phyloP scores from a whole-genome alignment of 139 green algal species.

The Axilococcus clingmanii region DNA sequence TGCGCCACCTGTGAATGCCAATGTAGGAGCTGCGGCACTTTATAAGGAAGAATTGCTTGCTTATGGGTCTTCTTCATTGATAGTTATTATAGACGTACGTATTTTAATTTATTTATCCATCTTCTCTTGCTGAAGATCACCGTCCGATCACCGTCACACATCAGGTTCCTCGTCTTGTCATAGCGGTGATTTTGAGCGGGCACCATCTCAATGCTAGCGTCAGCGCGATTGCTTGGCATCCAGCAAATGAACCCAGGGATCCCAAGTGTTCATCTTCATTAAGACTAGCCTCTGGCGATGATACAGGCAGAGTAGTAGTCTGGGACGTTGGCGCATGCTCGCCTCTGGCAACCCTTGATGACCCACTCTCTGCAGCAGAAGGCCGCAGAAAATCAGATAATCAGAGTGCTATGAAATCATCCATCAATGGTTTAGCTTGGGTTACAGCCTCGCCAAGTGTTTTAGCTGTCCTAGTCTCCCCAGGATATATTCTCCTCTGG shows the following conservation, averaged over 20 bases:
- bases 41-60: too few relatives aligned
- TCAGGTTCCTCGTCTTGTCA: too few relatives aligned
- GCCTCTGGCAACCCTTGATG: constrained; percentile 34
- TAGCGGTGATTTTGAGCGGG: too few relatives aligned
- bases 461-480: constrained; percentile 57
- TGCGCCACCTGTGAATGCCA: too few relatives aligned
- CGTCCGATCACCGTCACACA: too few relatives aligned
- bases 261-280: not conserved
- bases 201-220: constrained; percentile 37
- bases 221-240: constrained; percentile 56
- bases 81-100: constrained; percentile 46
- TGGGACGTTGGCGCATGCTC: constrained; percentile 53
- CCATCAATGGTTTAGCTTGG: constrained; percentile 51
- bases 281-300: constrained; percentile 66
- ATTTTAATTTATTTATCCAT: too few relatives aligned
- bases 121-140: too few relatives aligned
- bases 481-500: constrained; percentile 62
- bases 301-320: constrained; percentile 54
- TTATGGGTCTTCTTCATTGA: constrained; percentile 45
- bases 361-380: constrained; percentile 15
- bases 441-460: constrained; percentile 30
- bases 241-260: constrained; percentile 2
- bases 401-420: not conserved
- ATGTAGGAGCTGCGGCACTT: too few relatives aligned
- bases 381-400: constrained; percentile 3